Base-by-base conservation (phyloP, 495 filamentous ascomycete species). In the Aspergillus affinis region DNA sequence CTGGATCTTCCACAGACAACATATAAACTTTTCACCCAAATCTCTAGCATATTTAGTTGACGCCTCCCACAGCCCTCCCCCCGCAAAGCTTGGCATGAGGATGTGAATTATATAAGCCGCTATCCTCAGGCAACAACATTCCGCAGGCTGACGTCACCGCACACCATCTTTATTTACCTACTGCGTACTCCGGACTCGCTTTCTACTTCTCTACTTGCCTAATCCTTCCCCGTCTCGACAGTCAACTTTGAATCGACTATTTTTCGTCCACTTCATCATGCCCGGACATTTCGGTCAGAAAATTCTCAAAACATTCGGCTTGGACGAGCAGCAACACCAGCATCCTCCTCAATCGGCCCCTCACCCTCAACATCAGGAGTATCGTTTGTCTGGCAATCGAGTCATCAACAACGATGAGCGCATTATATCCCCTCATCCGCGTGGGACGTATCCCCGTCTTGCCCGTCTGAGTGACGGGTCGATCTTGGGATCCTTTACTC, bases 371-470 rank as follows among this genome's bases (percentile, higher is more conserved):
- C 29, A 44, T 0, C 54, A 54, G 8, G 63, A 56, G 21, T 59
- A 61, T 19, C 60, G 21, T 5, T 44, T 65, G 13, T 65, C 64
- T 6, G 70, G 72, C 41, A 61, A 62, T 20, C 59, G 61, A 10
- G 17, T 64, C 8, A 58, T 78, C 56, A 66, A 77, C 62, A 60
- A 74, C 48, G 75, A 78, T 26, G 77, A 80, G 52, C 75, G 73
- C 29, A 53, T 62, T 26, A 56, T 80, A 15, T 71, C 71, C 26
- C 78, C 69, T 60, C 73, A 78, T 1, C 76, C 72, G 10, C 68
- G 72, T 62, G 78, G 70, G 50, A 78, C 74, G 8, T 77, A 78
- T 48, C 70, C 76, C 13, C 73, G 78, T 21, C 68, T 75, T 3
- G 71, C 72, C 17, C 66, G 71, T 20, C 64, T 79, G 8, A 61